Evolutionary conservation across 331 rosid genomes (phyloP).

Genomic region (Rosa hybrid): DNA sequence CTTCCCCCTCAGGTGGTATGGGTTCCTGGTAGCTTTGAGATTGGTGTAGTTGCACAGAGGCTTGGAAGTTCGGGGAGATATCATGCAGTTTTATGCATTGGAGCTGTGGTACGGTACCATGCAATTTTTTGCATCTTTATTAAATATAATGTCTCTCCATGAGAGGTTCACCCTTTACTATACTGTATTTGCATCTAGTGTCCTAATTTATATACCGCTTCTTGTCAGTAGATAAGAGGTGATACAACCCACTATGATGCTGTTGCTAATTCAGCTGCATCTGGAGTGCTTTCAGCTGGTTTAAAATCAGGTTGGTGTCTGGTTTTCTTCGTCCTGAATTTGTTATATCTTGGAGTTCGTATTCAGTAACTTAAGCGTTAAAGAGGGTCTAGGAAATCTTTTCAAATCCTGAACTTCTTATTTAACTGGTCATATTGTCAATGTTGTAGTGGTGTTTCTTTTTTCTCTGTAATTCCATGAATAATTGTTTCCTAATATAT

Average conservation of each 20-base stretch:
- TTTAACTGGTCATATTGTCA: not conserved
- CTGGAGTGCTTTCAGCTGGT: constrained; percentile 94
- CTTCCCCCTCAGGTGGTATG: constrained; percentile 70
- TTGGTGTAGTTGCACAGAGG: constrained; percentile 72
- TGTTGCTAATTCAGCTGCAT: constrained; percentile 87
- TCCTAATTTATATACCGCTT: constrained; percentile 15
- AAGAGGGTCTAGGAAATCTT: not conserved
- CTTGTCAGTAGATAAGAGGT: constrained; percentile 65
- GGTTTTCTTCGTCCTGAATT: constrained; percentile 1
- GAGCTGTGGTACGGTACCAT: constrained; percentile 82
- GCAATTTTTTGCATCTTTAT: not conserved
- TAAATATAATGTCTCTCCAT: constrained; percentile 10
- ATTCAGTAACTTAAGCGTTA: not conserved
- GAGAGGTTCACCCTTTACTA: not conserved
- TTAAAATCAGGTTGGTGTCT: constrained; percentile 62
- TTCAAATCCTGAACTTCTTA: not conserved
- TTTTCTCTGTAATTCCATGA: not conserved
- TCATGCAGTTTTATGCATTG: constrained; percentile 82
- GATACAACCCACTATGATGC: constrained; percentile 95
- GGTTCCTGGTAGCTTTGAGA: constrained; percentile 97
- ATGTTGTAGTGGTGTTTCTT: constrained; percentile 5
- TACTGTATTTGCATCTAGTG: not conserved
- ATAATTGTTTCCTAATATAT: constrained; percentile 13
- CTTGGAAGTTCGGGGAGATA: constrained; percentile 75
- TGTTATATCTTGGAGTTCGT: not conserved